These are phyloP conservation scores for Elsinoe fawcettii DNA, from an alignment of 2,329 filamentous ascomycete genomes.

Conservation along the genomic window DNA sequence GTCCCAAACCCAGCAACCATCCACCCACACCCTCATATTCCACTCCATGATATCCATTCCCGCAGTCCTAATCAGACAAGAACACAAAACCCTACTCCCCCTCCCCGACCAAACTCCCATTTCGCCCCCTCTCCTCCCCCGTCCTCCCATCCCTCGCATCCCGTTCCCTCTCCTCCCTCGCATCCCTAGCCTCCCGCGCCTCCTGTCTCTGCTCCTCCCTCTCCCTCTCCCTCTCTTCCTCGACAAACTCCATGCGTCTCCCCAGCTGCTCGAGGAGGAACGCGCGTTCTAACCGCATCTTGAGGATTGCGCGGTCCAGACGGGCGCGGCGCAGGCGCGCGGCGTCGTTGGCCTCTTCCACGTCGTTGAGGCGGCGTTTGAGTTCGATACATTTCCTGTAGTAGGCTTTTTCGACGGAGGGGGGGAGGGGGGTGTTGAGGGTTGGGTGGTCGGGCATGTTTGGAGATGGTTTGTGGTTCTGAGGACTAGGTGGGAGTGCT, in stretches of 20 bases:
- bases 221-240: background rate
- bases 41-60: no score
- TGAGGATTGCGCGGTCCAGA: slow-evolving; percentile 78
- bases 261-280: slow-evolving; percentile 44
- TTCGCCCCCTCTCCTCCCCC: background rate
- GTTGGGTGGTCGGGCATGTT: slow-evolving; percentile 18
- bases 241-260: slow-evolving; percentile 36
- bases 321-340: slow-evolving; percentile 70
- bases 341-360: slow-evolving; percentile 84
- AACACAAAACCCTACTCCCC: background rate
- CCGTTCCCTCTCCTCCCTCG: background rate
- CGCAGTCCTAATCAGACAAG: no score
- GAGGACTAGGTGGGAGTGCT: background rate
- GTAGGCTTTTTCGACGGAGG: slow-evolving; percentile 92
- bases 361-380: slow-evolving; percentile 82
- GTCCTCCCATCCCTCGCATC: background rate
- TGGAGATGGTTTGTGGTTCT: background rate
- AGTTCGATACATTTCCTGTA: slow-evolving; percentile 93
- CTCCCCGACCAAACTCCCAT: background rate
- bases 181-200: background rate
- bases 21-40: no score
- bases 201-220: background rate
- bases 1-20: no score
- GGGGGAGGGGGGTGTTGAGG: slow-evolving; percentile 52
- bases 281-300: slow-evolving; percentile 79